These are phyloP conservation scores for Cryomyces minteri DNA, from an alignment of 495 filamentous ascomycete genomes.

Conservation along the genomic window DNA sequence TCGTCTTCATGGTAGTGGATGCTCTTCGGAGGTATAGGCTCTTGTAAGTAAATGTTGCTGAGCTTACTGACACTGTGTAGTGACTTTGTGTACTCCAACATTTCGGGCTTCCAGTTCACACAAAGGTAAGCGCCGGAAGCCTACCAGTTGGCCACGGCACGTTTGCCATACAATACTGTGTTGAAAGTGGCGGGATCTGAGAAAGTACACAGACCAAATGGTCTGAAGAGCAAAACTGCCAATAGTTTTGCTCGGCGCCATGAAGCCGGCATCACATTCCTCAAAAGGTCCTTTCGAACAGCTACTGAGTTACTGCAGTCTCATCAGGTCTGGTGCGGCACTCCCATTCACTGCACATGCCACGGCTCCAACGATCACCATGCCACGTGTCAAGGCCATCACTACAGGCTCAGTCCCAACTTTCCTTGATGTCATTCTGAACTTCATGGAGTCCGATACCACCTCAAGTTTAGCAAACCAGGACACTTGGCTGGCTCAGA, in stretches of 20 bases:
- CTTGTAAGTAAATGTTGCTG: no score
- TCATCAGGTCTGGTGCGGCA: constrained; percentile 67
- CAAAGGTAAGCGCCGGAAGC: constrained; percentile 47
- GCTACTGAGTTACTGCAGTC: constrained; percentile 27
- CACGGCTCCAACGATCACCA: constrained; percentile 91
- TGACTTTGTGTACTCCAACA: constrained; percentile 79
- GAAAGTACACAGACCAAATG: no score
- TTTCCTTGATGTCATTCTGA: constrained; percentile 92
- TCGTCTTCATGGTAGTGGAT: constrained; percentile 97
- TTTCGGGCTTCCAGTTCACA: constrained; percentile 73
- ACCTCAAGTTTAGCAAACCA: constrained; percentile 67
- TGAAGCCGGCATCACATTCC: not conserved
- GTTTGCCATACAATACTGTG: not conserved
- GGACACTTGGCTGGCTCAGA: constrained; percentile 89
- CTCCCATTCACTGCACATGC: constrained; percentile 92
- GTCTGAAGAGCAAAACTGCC: no score
- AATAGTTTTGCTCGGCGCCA: no score
- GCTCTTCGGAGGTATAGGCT: constrained; percentile 60
- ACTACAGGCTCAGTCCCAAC: constrained; percentile 93
- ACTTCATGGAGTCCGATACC: constrained; percentile 88
- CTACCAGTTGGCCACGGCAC: not conserved
- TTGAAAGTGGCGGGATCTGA: not conserved
- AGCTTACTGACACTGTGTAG: constrained; percentile 22
- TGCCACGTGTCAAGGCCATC: constrained; percentile 94
- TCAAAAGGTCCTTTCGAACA: constrained; percentile 2